phyloP scores from a whole-genome alignment of 257 asterid genomes.

The Penstemon eatonii region DNA sequence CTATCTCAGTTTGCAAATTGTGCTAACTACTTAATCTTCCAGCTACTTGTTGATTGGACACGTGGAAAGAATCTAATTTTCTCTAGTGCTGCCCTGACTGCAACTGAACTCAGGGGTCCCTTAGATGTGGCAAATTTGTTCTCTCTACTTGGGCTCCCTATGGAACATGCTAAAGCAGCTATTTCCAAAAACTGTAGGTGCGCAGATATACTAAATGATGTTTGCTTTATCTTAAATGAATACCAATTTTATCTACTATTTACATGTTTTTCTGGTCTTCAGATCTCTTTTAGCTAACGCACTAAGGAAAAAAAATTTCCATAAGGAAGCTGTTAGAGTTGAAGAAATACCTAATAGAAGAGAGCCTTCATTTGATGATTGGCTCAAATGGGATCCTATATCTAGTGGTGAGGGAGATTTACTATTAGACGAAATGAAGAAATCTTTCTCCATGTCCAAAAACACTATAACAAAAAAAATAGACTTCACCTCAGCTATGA shows the following conservation, averaged over 20 bases:
- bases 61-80: conserved; percentile 76
- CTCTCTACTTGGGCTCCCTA: conserved; percentile 62
- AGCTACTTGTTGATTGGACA: conserved; percentile 94
- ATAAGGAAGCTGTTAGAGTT: conserved; percentile 76
- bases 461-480: conserved; percentile 35
- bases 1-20: conserved; percentile 6
- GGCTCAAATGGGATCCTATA: conserved; percentile 91
- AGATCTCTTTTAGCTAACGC: conserved; percentile 76
- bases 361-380: conserved; percentile 50
- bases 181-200: conserved; percentile 89
- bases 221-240: not conserved
- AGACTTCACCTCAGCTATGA: conserved; percentile 51
- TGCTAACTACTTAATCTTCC: conserved; percentile 37
- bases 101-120: conserved; percentile 82
- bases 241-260: not conserved
- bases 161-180: conserved; percentile 81
- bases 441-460: conserved; percentile 52
- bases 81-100: conserved; percentile 76
- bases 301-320: conserved; percentile 62
- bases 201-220: not conserved
- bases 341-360: conserved; percentile 53
- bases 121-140: conserved; percentile 78
- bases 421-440: conserved; percentile 76
- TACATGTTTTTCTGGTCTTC: conserved; percentile 23
- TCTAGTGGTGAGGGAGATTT: conserved; percentile 96